These are phyloP conservation scores for Russula sp. DNA, from an alignment of 768 basidiomycete species.

Conservation along the genomic window DNA sequence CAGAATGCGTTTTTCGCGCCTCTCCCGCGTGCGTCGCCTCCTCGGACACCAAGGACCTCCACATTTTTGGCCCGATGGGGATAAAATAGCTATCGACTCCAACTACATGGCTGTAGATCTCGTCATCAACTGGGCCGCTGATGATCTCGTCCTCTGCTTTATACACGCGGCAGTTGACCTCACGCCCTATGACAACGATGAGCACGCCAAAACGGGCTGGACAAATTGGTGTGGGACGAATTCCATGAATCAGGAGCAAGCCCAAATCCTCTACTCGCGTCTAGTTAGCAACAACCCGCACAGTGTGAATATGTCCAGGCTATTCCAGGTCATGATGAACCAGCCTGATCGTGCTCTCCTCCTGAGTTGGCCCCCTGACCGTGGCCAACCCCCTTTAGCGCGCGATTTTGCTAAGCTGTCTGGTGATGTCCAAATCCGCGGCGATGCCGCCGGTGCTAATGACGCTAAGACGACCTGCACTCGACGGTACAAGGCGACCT, in stretches of 20 bases:
- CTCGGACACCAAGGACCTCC: slow-evolving; percentile 60
- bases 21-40: slow-evolving; percentile 61
- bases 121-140: slow-evolving; percentile 84
- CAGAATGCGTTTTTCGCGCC: slow-evolving; percentile 74
- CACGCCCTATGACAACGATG: slow-evolving; percentile 64
- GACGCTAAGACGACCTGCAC: slow-evolving; percentile 85
- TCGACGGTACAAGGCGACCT: slow-evolving; percentile 69
- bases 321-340: slow-evolving; percentile 76
- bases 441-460: slow-evolving; percentile 41
- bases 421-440: slow-evolving; percentile 57
- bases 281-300: slow-evolving; percentile 50
- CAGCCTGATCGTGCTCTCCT: slow-evolving; percentile 48
- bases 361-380: slow-evolving; percentile 73
- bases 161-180: slow-evolving; percentile 78
- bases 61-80: slow-evolving; percentile 52
- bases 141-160: slow-evolving; percentile 83
- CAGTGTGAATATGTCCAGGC: slow-evolving; percentile 45
- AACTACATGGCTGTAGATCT: slow-evolving; percentile 85
- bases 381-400: slow-evolving; percentile 31
- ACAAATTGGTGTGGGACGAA: slow-evolving; percentile 87
- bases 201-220: slow-evolving; percentile 66
- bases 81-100: slow-evolving; percentile 60
- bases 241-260: slow-evolving; percentile 47
- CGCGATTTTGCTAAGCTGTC: slow-evolving; percentile 51
- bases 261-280: slow-evolving; percentile 50